Percentiles rank a stretch among this genome's conserved stretches.
Evolutionary conservation across 139 green algal species (phyloP).

Genomic region (Deuterostichococcus epilithicus): DNA sequence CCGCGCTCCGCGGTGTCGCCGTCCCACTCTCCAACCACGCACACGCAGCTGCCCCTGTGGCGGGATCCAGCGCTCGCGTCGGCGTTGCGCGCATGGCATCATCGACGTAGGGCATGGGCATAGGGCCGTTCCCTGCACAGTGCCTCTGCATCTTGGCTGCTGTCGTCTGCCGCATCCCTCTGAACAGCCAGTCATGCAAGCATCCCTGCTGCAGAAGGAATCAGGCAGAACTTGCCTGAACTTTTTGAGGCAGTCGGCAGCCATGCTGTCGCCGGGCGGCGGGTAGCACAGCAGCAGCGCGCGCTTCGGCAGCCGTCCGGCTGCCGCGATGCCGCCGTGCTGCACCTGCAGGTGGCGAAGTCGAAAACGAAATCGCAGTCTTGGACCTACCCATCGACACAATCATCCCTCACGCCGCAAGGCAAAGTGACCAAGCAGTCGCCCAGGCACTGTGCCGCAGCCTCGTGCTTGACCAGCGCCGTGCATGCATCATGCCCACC

Average conservation of each 20-base stretch:
- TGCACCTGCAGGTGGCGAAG: not conserved
- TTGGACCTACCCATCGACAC: no score
- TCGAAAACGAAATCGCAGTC: no score
- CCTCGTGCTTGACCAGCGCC: no score
- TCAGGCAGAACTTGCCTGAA: not conserved
- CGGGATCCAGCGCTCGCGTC: no score
- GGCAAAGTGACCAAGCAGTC: no score
- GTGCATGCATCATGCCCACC: not conserved
- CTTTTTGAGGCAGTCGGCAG: not conserved
- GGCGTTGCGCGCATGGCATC: no score
- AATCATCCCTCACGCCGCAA: no score
- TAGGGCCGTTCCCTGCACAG: not conserved
- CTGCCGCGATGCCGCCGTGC: not conserved
- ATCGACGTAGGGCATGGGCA: not conserved
- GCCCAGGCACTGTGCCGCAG: no score
- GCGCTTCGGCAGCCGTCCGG: not conserved
- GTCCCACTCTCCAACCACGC: slow-evolving; percentile 4
- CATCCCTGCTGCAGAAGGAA: no score
- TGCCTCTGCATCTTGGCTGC: no score
- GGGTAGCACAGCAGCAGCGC: slow-evolving; percentile 5
- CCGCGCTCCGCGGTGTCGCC: not conserved
- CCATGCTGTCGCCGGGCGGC: not conserved
- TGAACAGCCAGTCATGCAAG: no score
- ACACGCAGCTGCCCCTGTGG: not conserved
- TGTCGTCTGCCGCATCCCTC: no score